Percentiles rank a stretch among this genome's conserved stretches.
phyloP scores from a whole-genome alignment of 2,329 filamentous ascomycete species.

The Apiospora phragmitis region DNA sequence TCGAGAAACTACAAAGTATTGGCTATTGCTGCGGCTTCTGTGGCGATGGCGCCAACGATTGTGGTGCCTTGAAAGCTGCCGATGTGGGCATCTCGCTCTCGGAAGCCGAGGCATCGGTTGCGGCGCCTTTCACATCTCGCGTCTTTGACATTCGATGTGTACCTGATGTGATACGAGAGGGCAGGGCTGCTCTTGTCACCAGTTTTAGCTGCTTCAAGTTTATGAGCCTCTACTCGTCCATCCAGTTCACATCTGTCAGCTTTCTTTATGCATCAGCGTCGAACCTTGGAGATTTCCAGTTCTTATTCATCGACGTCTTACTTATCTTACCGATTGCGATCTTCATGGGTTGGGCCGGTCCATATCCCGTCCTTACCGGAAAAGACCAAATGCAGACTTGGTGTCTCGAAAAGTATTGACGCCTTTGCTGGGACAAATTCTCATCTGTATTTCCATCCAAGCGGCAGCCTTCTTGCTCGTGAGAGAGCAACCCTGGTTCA shows the following conservation, averaged over 20 bases:
- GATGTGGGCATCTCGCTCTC: conserved; percentile 97
- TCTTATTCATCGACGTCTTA: conserved; percentile 89
- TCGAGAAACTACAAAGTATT: conserved; percentile 95
- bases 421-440: conserved; percentile 86
- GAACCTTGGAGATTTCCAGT: conserved; percentile 95
- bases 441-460: conserved; percentile 77
- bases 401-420: conserved; percentile 91
- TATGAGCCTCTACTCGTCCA: conserved; percentile 99
- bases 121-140: conserved; percentile 94
- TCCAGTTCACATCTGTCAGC: conserved; percentile 96
- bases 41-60: conserved; percentile 96
- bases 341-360: conserved; percentile 97
- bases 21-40: conserved; percentile 96
- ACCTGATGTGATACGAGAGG: conserved; percentile 87
- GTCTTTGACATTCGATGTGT: conserved; percentile 97
- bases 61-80: conserved; percentile 92
- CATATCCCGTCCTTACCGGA: conserved; percentile 74
- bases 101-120: conserved; percentile 95
- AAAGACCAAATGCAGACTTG: conserved; percentile 87
- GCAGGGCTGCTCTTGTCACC: conserved; percentile 91
- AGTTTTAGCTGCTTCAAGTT: conserved; percentile 99
- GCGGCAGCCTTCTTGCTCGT: conserved; percentile 73
- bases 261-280: conserved; percentile 93
- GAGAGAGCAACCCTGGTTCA: conserved; percentile 80
- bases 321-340: conserved; percentile 95